Conservation (phyloP, 2,329 filamentous ascomycete species). For the Diplocarpon rosae region DNA sequence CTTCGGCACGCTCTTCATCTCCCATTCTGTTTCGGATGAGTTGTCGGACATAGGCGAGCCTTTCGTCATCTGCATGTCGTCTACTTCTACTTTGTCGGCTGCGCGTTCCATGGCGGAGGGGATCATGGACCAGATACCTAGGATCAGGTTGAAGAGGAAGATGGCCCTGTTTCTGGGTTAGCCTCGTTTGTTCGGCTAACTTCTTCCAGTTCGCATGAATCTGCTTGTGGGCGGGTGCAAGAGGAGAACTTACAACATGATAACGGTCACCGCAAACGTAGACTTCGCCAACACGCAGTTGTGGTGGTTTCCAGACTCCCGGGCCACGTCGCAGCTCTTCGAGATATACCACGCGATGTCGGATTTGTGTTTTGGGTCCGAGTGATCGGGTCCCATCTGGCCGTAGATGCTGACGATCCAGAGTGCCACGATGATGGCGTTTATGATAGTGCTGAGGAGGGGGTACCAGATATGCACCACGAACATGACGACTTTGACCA, state of each 20-base stretch:
- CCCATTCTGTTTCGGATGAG: slow-evolving; percentile 38
- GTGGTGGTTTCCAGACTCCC: slow-evolving; percentile 38
- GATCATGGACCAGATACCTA: slow-evolving; percentile 44
- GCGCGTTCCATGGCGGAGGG: slow-evolving; percentile 30
- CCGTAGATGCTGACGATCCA: slow-evolving; percentile 58
- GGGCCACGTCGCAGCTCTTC: slow-evolving; percentile 54
- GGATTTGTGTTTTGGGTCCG: slow-evolving; percentile 51
- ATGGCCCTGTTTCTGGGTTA: slow-evolving; percentile 35
- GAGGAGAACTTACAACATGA: slow-evolving; percentile 51
- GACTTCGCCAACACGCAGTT: slow-evolving; percentile 60
- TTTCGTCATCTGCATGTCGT: slow-evolving; percentile 30
- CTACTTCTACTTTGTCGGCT: slow-evolving; percentile 44
- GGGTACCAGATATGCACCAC: slow-evolving; percentile 64
- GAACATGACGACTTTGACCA: slow-evolving; percentile 57
- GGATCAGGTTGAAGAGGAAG: slow-evolving; percentile 46
- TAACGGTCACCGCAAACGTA: slow-evolving; percentile 50
- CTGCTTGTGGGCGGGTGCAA: no score
- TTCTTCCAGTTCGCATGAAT: background rate
- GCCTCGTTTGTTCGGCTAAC: background rate
- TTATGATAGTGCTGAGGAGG: slow-evolving; percentile 47
- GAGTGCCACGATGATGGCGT: slow-evolving; percentile 45
- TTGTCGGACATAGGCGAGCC: slow-evolving; percentile 28
- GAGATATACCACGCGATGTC: slow-evolving; percentile 64
- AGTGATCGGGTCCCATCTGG: slow-evolving; percentile 63
- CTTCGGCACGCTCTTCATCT: slow-evolving; percentile 42